Base-by-base conservation (phyloP, 495 filamentous ascomycete species). In the Penicillium argentinense region DNA sequence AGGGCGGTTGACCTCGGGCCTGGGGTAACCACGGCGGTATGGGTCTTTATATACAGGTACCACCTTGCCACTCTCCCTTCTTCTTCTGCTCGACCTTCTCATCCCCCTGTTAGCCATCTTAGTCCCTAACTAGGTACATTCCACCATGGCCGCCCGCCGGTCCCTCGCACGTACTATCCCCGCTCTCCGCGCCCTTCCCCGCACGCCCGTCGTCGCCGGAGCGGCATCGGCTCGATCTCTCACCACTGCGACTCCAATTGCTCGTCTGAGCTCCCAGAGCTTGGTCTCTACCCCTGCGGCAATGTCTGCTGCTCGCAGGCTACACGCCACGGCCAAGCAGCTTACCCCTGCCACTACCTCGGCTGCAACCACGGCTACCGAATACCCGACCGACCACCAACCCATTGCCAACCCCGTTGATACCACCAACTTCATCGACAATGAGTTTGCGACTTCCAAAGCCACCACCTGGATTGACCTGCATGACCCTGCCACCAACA, bases 401-500 rank as follows among this genome's bases (percentile, higher is more conserved):
- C 84, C 78, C 62, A 89, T 95, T 64, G 50, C 76, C 39, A 68
- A 82, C 32, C 86, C 88, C 6, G 71, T 81, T 45, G 86, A 96
- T 62, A 97, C 93, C 2, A 82, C 85, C 45, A 91, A 88, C 67
- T 99, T 97, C 67, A 63, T 97, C 34, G 80, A 99, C 74, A 99
- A 99, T 66, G 67, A 90, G 63, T 95, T 96, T 63, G 72, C 88
- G 14, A 51, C 82, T 16, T 96, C 91, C 27, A 73, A 80, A 60
- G 76, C 95, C 12, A 76, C 81, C 6, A 73, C 81, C 50, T 97
- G 87, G 86, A 95, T 97, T 63, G 92, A 97, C 47, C 77, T 99
- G 29, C 75, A 90, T 66, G 93, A 99, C 62, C 93, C 93, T 2
- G 93, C 95, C 39, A 99, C 93, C 45, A 97, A 97, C 77, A 93